Conservation (phyloP, 106 monocot species). For the Dactylorhiza incarnata region DNA sequence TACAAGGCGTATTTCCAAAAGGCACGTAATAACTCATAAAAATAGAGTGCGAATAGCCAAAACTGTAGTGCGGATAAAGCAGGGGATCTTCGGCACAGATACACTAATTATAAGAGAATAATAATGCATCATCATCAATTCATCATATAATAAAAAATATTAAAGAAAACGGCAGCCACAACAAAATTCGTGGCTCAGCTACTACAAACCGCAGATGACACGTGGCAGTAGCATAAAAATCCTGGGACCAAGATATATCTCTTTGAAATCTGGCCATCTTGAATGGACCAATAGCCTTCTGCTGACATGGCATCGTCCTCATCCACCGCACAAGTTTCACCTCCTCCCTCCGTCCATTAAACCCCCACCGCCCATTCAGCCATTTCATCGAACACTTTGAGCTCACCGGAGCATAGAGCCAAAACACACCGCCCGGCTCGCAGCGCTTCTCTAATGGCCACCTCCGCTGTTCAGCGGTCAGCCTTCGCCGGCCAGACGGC, state of each 20-base stretch:
- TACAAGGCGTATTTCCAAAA: too few species aligned
- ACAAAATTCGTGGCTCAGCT: not conserved
- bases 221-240: constrained; percentile 6
- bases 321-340: constrained; percentile 13
- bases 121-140: too few species aligned
- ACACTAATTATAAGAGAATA: too few species aligned
- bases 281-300: constrained; percentile 23
- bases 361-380: not conserved
- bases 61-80: too few species aligned
- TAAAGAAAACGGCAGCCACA: not conserved
- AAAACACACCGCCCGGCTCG: not conserved
- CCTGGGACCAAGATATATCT: not conserved
- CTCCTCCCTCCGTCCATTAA: constrained; percentile 4
- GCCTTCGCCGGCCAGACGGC: constrained; percentile 60
- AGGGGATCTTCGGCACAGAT: too few species aligned
- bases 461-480: constrained; percentile 59
- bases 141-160: too few species aligned
- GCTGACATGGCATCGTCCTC: constrained; percentile 31
- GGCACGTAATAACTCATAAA: too few species aligned
- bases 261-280: not conserved
- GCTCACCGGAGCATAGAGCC: not conserved
- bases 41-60: too few species aligned
- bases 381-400: not conserved
- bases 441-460: constrained; percentile 32
- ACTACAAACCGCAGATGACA: not conserved